Conservation (phyloP, 805 yeast species). For the Candida germanica region DNA sequence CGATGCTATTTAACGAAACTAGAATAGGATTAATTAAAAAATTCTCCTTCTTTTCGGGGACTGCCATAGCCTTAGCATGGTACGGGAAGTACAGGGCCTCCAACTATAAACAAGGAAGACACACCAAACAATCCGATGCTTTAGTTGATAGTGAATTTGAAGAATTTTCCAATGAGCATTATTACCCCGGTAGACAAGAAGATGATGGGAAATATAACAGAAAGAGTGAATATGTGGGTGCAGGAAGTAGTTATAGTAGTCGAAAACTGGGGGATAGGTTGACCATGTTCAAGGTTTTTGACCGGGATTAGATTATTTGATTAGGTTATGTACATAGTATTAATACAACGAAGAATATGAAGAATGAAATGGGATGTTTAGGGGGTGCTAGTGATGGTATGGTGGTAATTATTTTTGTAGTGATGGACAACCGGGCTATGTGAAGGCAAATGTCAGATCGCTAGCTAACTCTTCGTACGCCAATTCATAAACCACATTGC, state of each 20-base stretch:
- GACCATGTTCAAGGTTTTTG: conserved; percentile 27
- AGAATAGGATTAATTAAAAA: conserved; percentile 33
- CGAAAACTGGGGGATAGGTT: conserved; percentile 56
- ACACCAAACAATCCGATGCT: conserved; percentile 34
- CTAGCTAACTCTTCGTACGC: conserved; percentile 33
- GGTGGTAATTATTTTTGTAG: too few species aligned
- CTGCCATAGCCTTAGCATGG: conserved; percentile 29
- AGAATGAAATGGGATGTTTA: conserved; percentile 4
- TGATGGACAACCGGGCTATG: too few species aligned
- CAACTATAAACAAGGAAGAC: conserved; percentile 30
- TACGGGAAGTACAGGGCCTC: conserved; percentile 38
- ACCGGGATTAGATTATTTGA: conserved; percentile 11
- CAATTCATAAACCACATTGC: conserved; percentile 38
- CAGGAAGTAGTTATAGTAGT: conserved; percentile 58
- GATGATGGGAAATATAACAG: conserved; percentile 37
- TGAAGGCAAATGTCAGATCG: too few species aligned
- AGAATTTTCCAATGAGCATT: conserved; percentile 30
- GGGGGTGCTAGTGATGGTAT: not conserved
- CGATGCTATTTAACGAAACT: conserved; percentile 24
- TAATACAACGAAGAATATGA: conserved; percentile 1
- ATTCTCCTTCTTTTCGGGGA: conserved; percentile 28
- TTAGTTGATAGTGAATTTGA: conserved; percentile 25
- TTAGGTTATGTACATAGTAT: conserved; percentile 1
- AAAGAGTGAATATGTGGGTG: conserved; percentile 65
- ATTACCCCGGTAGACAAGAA: conserved; percentile 47